Conservation (phyloP, 192 early-diverging fungal genomes). For the Thoreauomyces humboldtii region DNA sequence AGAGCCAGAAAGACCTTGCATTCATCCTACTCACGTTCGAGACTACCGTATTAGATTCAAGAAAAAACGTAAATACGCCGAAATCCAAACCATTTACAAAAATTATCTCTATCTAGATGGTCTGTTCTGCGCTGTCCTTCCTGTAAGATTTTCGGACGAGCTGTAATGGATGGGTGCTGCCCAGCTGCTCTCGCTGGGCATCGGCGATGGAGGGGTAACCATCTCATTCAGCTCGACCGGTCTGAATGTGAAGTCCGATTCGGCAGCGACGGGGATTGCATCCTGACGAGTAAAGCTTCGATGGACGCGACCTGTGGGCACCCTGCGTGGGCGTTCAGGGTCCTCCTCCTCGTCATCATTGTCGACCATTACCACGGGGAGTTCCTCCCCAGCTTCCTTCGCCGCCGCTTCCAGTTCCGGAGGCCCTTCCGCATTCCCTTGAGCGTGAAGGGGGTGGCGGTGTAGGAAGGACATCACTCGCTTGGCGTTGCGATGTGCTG, state of each 20-base stretch:
- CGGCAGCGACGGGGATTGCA: not conserved
- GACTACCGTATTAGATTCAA: no score
- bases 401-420: constrained; percentile 12
- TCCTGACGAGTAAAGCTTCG: not conserved
- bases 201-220: not conserved
- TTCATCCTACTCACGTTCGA: no score
- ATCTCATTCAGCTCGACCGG: not conserved
- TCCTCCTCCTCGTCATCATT: not conserved
- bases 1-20: no score
- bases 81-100: no score
- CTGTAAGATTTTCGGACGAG: no score
- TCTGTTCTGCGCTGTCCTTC: no score
- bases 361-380: not conserved
- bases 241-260: not conserved
- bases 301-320: not conserved
- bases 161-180: no score
- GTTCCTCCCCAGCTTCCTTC: not conserved
- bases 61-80: no score
- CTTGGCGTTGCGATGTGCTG: not conserved
- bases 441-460: constrained; percentile 5
- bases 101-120: no score
- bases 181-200: no score
- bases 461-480: not conserved
- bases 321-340: no score
- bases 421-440: not conserved